Percentiles rank a stretch among this genome's conserved stretches.
phyloP scores from a whole-genome alignment of 805 yeast species.

The Metschnikowia lunata region DNA sequence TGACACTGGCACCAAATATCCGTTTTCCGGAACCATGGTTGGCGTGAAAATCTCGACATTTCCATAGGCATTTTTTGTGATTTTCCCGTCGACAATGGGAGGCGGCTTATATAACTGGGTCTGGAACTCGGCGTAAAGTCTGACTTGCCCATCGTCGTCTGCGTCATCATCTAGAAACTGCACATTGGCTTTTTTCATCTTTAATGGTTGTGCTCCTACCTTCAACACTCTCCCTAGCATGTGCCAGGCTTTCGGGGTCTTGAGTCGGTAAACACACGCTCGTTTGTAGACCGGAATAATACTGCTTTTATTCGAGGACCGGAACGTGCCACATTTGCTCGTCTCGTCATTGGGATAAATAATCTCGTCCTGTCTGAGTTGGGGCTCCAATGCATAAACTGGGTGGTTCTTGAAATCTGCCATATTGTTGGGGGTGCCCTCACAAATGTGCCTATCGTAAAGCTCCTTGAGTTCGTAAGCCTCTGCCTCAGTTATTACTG shows the following conservation, averaged over 20 bases:
- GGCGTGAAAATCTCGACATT: constrained; percentile 77
- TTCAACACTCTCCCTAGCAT: constrained; percentile 71
- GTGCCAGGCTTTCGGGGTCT: constrained; percentile 84
- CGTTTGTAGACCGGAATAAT: constrained; percentile 64
- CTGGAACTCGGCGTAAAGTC: constrained; percentile 74
- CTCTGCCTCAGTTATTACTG: constrained; percentile 34
- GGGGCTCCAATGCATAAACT: constrained; percentile 71
- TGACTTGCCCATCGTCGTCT: constrained; percentile 46
- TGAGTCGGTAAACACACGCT: constrained; percentile 54
- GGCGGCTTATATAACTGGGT: constrained; percentile 70
- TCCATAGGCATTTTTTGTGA: constrained; percentile 75
- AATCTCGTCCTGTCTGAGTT: constrained; percentile 68
- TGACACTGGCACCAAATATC: constrained; percentile 44
- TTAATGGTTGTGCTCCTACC: constrained; percentile 63
- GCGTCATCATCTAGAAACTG: constrained; percentile 37
- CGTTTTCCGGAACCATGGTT: constrained; percentile 82
- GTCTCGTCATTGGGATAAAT: constrained; percentile 56
- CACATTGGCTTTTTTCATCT: constrained; percentile 19
- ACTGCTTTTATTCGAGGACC: constrained; percentile 27
- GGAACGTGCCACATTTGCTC: constrained; percentile 63
- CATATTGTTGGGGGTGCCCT: constrained; percentile 83
- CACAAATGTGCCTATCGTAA: constrained; percentile 56
- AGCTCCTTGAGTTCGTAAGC: constrained; percentile 60
- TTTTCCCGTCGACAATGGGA: constrained; percentile 57
- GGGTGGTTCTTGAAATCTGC: constrained; percentile 89